Evolutionary conservation across 371 early-diverging fungal species (phyloP), one percentile per base, ranked within the genome.

Genomic region (Cokeromyces recurvatus): DNA sequence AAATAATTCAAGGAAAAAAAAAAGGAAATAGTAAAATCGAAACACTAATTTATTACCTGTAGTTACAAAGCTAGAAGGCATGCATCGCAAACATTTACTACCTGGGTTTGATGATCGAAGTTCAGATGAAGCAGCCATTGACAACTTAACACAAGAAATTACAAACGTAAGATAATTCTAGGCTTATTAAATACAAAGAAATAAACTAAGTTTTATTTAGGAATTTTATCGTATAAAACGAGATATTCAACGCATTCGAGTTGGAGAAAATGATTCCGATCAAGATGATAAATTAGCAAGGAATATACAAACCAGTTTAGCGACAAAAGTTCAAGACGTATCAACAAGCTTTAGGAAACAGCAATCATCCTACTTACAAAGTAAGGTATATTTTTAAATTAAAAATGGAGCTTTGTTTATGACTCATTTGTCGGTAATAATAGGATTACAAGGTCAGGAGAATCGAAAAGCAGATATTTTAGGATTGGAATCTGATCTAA

Each of bases 61-160:
- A 92, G 91, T 94, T n/a, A 69, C 71, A 46, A 80, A 76, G 20
- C 75, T 97, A n/a, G 87, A 94, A 38, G 74, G 62, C 12, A 77
- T 94, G 74, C 94, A 97, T 69, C 86, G 87, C 49, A 89, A 89
- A 57, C 90, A 94, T 57, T 65, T 95, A 16, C 61, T 97, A 39
- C 95, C 97, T 15, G 95, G 95, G 21, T 97, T 97, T 53, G 92
- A 94, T 51, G 97, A 97, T 64, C 78, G 86, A 27, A 67, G 82
- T 2, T 80, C 72, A 10, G 93, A 91, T 55, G 93, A 94, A 65
- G 79, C 80, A 44, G 85, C 84, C 12, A 97, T 97, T 36, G 86
- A 94, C 29, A 60, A 68, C 14, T 62, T 92, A 31, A 90, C 96
- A 5, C 71, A 79, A 11, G 83, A 84, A 19, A 91, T 97, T 46